Conservation (phyloP, 2,329 filamentous ascomycete species). For the Karstenula rhodostoma region DNA sequence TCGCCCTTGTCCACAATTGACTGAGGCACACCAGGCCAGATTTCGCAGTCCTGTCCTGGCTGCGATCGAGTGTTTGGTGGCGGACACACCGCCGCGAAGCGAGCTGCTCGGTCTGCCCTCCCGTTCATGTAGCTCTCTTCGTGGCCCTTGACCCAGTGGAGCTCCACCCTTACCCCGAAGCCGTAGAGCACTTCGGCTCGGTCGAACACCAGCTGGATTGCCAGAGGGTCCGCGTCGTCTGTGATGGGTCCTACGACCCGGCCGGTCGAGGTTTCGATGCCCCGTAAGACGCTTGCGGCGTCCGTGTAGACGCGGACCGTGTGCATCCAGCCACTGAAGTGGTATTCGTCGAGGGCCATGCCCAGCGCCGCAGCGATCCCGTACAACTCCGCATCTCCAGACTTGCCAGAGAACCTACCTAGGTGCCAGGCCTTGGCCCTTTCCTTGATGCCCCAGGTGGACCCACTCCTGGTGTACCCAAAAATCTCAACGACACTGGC, state of each 20-base stretch:
- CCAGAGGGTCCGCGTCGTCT: neutral
- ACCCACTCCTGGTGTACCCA: neutral
- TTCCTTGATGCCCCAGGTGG: too few relatives aligned
- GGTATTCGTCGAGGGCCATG: neutral
- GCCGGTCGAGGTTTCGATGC: neutral
- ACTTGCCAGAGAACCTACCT: slow-evolving; percentile 3
- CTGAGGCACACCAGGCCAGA: neutral
- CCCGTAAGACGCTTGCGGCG: neutral
- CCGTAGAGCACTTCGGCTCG: slow-evolving; percentile 11
- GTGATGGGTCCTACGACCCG: neutral
- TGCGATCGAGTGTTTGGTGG: neutral
- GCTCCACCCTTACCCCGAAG: slow-evolving; percentile 3
- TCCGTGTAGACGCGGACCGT: slow-evolving; percentile 20
- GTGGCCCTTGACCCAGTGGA: slow-evolving; percentile 27
- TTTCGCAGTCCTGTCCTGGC: neutral
- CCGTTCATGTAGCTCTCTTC: slow-evolving; percentile 11
- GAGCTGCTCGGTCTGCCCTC: slow-evolving; percentile 10
- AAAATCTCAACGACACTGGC: slow-evolving; percentile 17
- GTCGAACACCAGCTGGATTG: slow-evolving; percentile 10
- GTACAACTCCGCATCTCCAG: slow-evolving; percentile 16
- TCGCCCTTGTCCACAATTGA: neutral
- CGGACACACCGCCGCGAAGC: neutral
- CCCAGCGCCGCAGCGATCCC: slow-evolving; percentile 20
- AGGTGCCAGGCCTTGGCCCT: neutral
- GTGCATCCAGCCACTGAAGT: neutral